Evolutionary conservation across 192 early-diverging fungal genomes (phyloP).

Genomic region (Geranomyces michiganensis): DNA sequence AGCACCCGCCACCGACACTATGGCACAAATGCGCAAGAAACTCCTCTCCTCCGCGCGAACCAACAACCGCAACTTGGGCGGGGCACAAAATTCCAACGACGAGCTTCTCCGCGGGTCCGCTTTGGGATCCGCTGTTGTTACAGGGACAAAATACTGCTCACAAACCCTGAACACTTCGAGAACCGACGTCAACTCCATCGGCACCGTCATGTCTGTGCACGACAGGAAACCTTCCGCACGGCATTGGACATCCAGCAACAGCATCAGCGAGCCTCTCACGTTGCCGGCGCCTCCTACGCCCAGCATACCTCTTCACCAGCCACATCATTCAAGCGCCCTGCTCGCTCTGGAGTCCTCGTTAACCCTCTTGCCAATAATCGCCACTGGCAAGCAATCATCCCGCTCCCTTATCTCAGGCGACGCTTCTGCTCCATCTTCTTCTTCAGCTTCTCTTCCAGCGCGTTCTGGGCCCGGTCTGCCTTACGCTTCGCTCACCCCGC

Average conservation of each 20-base stretch:
- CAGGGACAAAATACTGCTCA: conserved; percentile 1
- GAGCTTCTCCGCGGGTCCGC: neutral
- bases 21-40: conserved; percentile 2
- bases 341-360: neutral
- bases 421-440: neutral
- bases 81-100: neutral
- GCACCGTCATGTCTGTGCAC: neutral
- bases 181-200: neutral
- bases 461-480: neutral
- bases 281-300: neutral
- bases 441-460: neutral
- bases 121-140: neutral
- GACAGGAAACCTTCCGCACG: neutral
- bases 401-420: neutral
- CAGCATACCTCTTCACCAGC: neutral
- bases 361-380: neutral
- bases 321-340: neutral
- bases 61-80: conserved; percentile 5
- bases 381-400: neutral
- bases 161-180: neutral
- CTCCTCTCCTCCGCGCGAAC: neutral
- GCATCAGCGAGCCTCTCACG: conserved; percentile 8
- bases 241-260: conserved; percentile 6
- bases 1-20: neutral
- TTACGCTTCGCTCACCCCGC: neutral